phyloP scores from a whole-genome alignment of 768 basidiomycete species.

The Dentipellis sp. region DNA sequence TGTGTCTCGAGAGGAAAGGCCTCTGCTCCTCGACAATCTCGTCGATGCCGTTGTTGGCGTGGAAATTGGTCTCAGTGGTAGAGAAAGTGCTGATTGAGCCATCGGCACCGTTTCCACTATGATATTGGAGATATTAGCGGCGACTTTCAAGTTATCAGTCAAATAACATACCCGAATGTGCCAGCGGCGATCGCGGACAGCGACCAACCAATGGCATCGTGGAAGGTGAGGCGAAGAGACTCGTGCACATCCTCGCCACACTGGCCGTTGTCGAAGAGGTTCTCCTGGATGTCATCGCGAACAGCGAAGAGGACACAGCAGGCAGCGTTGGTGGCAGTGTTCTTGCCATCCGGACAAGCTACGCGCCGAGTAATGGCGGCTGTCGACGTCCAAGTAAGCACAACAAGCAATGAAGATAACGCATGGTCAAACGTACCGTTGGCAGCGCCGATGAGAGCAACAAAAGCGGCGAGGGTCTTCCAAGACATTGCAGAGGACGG shows the following conservation, averaged over 20 bases:
- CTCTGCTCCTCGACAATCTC: conserved; percentile 29
- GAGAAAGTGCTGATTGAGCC: conserved; percentile 40
- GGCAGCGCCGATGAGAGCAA: conserved; percentile 6
- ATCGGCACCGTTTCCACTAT: conserved; percentile 27
- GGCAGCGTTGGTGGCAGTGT: conserved; percentile 20
- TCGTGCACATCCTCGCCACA: conserved; percentile 24
- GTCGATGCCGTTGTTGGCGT: conserved; percentile 33
- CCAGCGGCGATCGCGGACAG: conserved; percentile 9
- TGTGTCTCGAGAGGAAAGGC: conserved; percentile 26
- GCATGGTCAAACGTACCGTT: conserved; percentile 7
- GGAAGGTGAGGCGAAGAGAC: conserved; percentile 20
- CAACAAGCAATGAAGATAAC: neutral
- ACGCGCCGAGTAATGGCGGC: conserved; percentile 15
- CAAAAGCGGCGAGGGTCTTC: conserved; percentile 14
- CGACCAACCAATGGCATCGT: conserved; percentile 17
- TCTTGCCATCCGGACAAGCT: conserved; percentile 23
- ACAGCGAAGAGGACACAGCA: conserved; percentile 25
- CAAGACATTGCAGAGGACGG: conserved; percentile 13
- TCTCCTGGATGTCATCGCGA: conserved; percentile 21
- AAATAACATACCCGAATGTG: neutral
- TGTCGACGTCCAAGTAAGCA: neutral
- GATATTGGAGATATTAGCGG: neutral
- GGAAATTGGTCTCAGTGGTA: conserved; percentile 31
- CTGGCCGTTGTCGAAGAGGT: conserved; percentile 20
- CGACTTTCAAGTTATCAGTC: neutral